Evolutionary conservation across 441 rosid species (phyloP), one percentile per base, ranked within the genome.

Genomic region (Populus trichocarpa): DNA sequence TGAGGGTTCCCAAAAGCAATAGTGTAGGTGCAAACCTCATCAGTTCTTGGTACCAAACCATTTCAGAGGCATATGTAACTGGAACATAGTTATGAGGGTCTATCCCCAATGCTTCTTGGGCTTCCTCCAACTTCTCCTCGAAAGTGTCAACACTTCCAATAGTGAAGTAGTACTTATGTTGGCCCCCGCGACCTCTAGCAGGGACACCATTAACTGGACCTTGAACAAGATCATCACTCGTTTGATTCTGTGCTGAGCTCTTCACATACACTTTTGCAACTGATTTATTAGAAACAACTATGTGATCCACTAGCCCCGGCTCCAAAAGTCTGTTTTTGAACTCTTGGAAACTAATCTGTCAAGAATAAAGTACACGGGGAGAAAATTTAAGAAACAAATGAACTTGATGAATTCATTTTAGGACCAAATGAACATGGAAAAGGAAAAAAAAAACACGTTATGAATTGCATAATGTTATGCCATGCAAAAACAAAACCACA

Each of bases 291-390:
- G 89, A 79, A 75, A 89, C 88, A 74, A 90, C 91, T 25, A 92
- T 86, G 67, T 77, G 88, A 75, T 90, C 97, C 68, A 89, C 94
- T 75, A 88, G 69, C 74, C 91, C 93, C 16, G 90, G 92, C 82
- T 89, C 93, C 69, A 90, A 87, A 68, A 90, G 88, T 88, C 87
- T 87, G 86, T 88, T 89, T 80, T 89, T 90, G 82, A 92, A 92
- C 74, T 92, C 94, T 78, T 92, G 94, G 85, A 90, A 92, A 76
- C 97, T 89, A 76, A 92, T 87, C 90, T 89, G 91, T 75, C 25
- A 79, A 79, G 30, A 20, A 78, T 3, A 81, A 65, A 20, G 23
- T n/a, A 59, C 25, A n/a, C 1, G 1, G 10, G 40, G 30, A 75
- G 14, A 53, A 10, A 36, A 81, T 7, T 40, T 23, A 8, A 32